Percentiles rank a stretch among this genome's conserved stretches.
These are phyloP conservation scores for Penicillium lividum DNA, from an alignment of 495 filamentous ascomycete species.

Conservation along the genomic window DNA sequence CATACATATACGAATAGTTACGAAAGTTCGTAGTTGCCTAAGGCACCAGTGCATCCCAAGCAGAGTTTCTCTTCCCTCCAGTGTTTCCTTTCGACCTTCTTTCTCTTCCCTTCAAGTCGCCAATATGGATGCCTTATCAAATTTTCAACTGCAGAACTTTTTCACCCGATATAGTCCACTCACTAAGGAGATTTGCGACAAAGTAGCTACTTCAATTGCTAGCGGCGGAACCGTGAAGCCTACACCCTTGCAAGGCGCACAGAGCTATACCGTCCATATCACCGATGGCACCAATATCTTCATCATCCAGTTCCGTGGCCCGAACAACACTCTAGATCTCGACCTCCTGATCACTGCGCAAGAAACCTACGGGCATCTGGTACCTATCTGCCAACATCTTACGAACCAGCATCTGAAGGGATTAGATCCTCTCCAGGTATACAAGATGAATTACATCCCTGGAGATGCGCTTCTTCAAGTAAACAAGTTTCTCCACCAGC, in stretches of 20 bases:
- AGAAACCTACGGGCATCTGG: not conserved
- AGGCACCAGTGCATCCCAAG: too few species aligned
- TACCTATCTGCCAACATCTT: not conserved
- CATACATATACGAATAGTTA: too few species aligned
- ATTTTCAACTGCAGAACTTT: slow-evolving; percentile 5
- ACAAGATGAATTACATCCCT: not conserved
- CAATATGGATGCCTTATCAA: slow-evolving; percentile 1
- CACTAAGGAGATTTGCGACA: slow-evolving; percentile 2
- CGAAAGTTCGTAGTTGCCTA: too few species aligned
- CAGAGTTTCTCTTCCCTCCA: too few species aligned
- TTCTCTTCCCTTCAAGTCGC: too few species aligned
- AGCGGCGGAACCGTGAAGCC: not conserved
- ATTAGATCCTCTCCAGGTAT: not conserved
- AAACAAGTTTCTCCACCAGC: not conserved
- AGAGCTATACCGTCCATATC: slow-evolving; percentile 8
- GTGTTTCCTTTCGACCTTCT: too few species aligned
- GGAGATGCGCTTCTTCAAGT: not conserved
- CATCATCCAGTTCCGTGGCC: not conserved
- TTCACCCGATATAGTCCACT: slow-evolving; percentile 3
- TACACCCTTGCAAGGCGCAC: slow-evolving; percentile 3
- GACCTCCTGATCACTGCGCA: not conserved
- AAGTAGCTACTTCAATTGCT: slow-evolving; percentile 3
- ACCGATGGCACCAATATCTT: not conserved
- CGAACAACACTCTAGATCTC: not conserved
- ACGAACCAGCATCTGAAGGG: not conserved